Percentiles rank a stretch among this genome's conserved stretches.
phyloP scores from a whole-genome alignment of 169 alveolate species.

The Cryptosporidium ryanae region DNA sequence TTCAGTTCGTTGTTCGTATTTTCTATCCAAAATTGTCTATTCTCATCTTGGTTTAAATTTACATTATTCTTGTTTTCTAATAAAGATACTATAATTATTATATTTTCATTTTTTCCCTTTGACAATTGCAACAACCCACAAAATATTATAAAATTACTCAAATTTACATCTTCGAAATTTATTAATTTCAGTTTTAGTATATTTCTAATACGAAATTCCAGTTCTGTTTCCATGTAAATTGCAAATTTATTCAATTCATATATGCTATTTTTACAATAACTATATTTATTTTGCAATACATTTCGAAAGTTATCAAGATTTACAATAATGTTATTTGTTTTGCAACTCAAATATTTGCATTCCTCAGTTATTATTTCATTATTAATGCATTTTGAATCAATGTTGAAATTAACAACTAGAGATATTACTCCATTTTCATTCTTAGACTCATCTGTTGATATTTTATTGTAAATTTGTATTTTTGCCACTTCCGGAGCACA shows the following conservation, averaged over 20 bases:
- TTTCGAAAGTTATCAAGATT: conserved; percentile 1
- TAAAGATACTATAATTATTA: conserved; percentile 23
- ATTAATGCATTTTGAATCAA: not conserved
- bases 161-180: conserved; percentile 17
- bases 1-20: not conserved
- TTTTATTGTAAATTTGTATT: conserved; percentile 11
- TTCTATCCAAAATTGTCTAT: conserved; percentile 11
- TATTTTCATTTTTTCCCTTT: conserved; percentile 27
- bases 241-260: conserved; percentile 14
- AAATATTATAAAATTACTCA: conserved; percentile 24
- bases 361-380: conserved; percentile 20
- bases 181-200: conserved; percentile 9
- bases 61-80: conserved; percentile 2
- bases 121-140: conserved; percentile 19
- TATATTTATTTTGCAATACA: conserved; percentile 5
- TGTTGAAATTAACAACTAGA: not conserved
- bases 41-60: not conserved
- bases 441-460: not conserved
- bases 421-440: not conserved
- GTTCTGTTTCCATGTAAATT: conserved; percentile 27
- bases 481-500: conserved; percentile 44
- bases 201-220: conserved; percentile 34
- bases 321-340: conserved; percentile 2
- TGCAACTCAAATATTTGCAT: conserved; percentile 31
- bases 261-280: not conserved